Evolutionary conservation across 31 red algal genomes (phyloP).

Genomic region (Odonthalia washingtoniensis): DNA sequence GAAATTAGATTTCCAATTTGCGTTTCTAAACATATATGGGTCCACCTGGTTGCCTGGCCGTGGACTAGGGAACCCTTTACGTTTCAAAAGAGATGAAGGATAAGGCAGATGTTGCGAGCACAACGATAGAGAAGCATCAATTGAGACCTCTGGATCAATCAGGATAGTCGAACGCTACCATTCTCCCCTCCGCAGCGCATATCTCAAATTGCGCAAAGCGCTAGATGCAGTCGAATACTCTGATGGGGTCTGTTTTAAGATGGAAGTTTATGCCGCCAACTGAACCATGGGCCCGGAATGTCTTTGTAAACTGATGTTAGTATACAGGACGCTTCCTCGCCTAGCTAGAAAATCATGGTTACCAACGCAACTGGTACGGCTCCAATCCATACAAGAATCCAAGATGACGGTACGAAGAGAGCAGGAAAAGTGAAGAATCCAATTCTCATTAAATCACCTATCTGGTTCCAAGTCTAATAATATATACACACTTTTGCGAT

Average conservation of each 20-base stretch:
- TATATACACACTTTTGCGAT: not conserved
- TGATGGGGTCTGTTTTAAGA: too few species aligned
- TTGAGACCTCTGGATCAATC: too few species aligned
- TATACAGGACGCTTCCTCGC: conserved; percentile 38
- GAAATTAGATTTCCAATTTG: not conserved
- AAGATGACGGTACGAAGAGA: conserved; percentile 42
- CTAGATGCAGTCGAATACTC: too few species aligned
- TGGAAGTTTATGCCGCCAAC: conserved; percentile 22
- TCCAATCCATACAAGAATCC: not conserved
- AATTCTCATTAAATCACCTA: conserved; percentile 17
- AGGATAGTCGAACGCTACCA: too few species aligned
- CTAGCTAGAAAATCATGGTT: not conserved
- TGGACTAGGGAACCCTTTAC: not conserved
- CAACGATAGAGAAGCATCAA: too few species aligned
- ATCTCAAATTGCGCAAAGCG: too few species aligned
- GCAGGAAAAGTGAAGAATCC: conserved; percentile 12
- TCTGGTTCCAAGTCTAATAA: conserved; percentile 3
- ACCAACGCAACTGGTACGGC: conserved; percentile 22
- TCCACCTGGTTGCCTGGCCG: too few species aligned
- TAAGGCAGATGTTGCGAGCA: too few species aligned
- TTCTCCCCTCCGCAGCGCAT: not conserved
- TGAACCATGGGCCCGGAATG: conserved; percentile 42
- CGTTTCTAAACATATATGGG: too few species aligned
- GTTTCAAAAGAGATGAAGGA: not conserved
- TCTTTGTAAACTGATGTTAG: conserved; percentile 22